These are phyloP conservation scores for Colletotrichum filicis DNA, from an alignment of 2,329 filamentous ascomycete genomes.

Conservation along the genomic window DNA sequence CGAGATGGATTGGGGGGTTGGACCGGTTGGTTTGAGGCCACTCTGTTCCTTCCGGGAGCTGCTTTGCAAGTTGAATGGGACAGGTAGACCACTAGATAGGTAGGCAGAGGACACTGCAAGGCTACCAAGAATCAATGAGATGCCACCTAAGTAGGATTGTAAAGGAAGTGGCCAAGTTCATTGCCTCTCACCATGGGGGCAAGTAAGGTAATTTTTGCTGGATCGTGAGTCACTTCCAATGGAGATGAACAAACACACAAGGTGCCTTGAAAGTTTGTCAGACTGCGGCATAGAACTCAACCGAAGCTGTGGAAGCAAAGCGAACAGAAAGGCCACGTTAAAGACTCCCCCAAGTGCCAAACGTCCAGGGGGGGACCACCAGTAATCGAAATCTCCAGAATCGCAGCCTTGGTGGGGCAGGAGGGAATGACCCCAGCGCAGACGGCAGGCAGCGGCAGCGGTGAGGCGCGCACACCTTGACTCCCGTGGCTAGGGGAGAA, in stretches of 20 bases:
- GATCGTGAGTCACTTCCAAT: conserved; percentile 17
- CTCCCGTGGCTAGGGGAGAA: conserved; percentile 22
- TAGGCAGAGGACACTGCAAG: background rate
- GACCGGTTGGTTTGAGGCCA: conserved; percentile 17
- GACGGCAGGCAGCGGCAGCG: conserved; percentile 28
- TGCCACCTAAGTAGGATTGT: background rate
- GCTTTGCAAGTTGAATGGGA: background rate
- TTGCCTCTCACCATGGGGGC: background rate
- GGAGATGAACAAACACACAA: background rate
- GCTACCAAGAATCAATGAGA: background rate
- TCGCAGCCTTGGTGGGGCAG: conserved; percentile 30
- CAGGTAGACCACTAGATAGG: background rate
- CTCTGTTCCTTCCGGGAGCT: conserved; percentile 20
- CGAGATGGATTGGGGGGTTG: background rate
- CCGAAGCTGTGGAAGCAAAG: conserved; percentile 7
- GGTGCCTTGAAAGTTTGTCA: background rate
- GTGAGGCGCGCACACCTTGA: conserved; percentile 22
- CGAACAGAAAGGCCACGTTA: conserved; percentile 25
- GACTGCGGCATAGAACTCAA: conserved; percentile 3
- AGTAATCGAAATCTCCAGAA: conserved; percentile 34
- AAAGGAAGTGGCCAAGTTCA: background rate
- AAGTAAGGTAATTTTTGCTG: background rate
- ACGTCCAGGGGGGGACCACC: background rate
- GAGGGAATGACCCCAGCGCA: background rate
- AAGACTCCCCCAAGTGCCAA: background rate